A percentile compares a stretch with the other conserved stretches of the same genome.
Evolutionary conservation across 2,329 filamentous ascomycete genomes (phyloP).

Genomic region (Neopestalotiopsis sp.): DNA sequence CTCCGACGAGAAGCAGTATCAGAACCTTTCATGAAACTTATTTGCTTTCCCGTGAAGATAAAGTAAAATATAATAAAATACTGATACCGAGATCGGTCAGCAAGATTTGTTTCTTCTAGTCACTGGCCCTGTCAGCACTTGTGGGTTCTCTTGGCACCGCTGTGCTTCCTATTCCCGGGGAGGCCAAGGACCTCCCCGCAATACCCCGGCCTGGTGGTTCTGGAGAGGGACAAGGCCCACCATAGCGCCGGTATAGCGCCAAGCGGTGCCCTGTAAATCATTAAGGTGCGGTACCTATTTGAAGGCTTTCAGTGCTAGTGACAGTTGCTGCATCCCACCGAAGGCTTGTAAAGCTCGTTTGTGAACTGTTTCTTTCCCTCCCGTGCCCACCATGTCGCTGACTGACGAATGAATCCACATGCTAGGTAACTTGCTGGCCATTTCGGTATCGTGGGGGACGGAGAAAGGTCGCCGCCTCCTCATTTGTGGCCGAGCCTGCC

Average conservation of each 20-base stretch:
- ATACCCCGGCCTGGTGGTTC: not conserved
- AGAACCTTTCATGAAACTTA: not conserved
- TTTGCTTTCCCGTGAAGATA: not conserved
- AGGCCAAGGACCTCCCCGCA: not conserved
- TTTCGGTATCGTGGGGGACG: not conserved
- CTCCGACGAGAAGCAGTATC: too few relatives aligned
- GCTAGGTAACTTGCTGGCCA: not conserved
- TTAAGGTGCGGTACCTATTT: not conserved
- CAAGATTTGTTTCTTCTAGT: too few relatives aligned
- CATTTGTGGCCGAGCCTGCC: not conserved
- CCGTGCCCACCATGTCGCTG: not conserved
- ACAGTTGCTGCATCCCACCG: not conserved
- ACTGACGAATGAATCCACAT: not conserved
- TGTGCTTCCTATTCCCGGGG: not conserved
- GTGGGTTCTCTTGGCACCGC: not conserved
- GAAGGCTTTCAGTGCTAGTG: not conserved
- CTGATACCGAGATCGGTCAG: too few relatives aligned
- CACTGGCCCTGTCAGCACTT: not conserved
- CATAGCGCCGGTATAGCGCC: not conserved
- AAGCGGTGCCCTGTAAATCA: not conserved
- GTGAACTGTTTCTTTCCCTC: not conserved
- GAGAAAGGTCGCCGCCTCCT: not conserved
- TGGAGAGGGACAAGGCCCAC: not conserved
- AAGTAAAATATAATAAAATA: too few relatives aligned
- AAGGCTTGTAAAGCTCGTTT: not conserved